Percentiles rank a stretch among this genome's conserved stretches.
Evolutionary conservation across 2,329 filamentous ascomycete genomes (phyloP).

Genomic region (Plectosphaerella cucumerina): DNA sequence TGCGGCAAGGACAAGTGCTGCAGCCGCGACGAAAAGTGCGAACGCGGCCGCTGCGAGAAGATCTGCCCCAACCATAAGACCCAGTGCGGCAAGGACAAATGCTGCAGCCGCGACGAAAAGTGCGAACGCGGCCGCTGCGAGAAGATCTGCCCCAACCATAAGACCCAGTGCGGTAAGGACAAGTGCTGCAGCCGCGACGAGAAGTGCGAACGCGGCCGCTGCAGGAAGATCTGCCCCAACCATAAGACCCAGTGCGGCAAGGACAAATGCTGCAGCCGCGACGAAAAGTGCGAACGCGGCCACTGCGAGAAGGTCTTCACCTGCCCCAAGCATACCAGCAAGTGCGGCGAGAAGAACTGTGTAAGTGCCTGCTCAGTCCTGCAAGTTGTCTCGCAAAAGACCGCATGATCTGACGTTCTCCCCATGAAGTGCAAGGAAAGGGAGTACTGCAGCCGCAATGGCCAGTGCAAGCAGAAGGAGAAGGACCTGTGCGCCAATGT

Average conservation of each 20-base stretch:
- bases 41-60: neutral
- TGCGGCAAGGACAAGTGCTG: constrained; percentile 1
- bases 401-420: neutral
- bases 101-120: neutral
- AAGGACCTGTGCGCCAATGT: neutral
- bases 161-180: neutral
- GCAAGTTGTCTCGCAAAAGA: neutral
- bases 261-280: neutral
- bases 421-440: neutral
- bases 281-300: neutral
- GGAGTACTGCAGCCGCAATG: neutral
- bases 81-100: neutral
- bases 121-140: neutral
- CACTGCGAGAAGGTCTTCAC: neutral
- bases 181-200: neutral
- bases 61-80: neutral
- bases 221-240: neutral
- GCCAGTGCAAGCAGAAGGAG: neutral
- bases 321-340: neutral
- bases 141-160: neutral
- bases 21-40: neutral
- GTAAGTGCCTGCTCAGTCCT: neutral
- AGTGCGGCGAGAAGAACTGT: neutral
- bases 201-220: neutral
- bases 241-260: neutral